Evolutionary conservation across 768 basidiomycete species (phyloP), one percentile per base, ranked within the genome.

Genomic region (Serendipita sp.): DNA sequence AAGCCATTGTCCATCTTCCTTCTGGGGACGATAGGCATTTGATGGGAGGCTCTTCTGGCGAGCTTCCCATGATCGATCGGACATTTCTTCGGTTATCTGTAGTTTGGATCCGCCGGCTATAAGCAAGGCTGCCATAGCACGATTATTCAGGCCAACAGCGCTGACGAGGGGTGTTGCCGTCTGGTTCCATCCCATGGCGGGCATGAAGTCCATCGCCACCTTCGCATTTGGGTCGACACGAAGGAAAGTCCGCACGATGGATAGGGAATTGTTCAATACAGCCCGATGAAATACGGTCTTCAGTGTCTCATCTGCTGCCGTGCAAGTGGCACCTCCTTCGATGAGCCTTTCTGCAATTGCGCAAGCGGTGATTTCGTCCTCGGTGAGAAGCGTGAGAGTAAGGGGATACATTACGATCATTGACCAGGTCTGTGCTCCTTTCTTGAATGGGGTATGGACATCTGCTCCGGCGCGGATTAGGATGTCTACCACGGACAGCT

Each of bases 391-490:
- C 3, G 75, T 72, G 51, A 75, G 63, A 1, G 70, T 53, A 30
- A 76, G 71, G 13, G 74, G 71, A 47, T 75, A 72, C 24, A 24
- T 24, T 28, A 66, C 41, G n/a, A 60, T 51, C 72, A 8, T 82
- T 79, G 2, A 84, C 71, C 34, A 78, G 75, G 1, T 71, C 69
- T 1, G 78, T 65, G 1, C 80, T 79, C 1, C 76, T 80, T 28
- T 74, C 80, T 3, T 82, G 16, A 63, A 68, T 63, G 13, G 67
- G 60, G 41, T 66, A 63, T 10, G 13, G 16, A 15, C 15, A 58
- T n/a, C 28, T 34, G n/a, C 8, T 2, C 1, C 3, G 41, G 34
- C 3, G 34, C 18, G n/a, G 16, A 16, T 1, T 28, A 30, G 44
- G 30, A 46, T 51, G 7, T 18, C 16, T 16, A 64, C 44, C 10